A percentile compares a stretch with the other conserved stretches of the same genome.
These are phyloP conservation scores for Leccinellum albellum DNA, from an alignment of 768 basidiomycete genomes.

Conservation along the genomic window DNA sequence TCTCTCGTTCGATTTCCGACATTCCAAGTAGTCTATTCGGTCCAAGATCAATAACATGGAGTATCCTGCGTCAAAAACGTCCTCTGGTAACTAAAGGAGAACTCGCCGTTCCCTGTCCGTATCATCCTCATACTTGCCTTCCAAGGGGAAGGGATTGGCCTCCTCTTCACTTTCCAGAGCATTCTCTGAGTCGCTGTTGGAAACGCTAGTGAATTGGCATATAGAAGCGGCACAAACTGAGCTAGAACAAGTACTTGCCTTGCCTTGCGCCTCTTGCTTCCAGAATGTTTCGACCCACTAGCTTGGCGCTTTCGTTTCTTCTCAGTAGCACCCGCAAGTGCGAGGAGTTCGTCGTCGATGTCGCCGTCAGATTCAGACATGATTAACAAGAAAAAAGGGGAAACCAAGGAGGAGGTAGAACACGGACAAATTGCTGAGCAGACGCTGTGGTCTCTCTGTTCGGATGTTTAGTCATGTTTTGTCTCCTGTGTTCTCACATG, in stretches of 20 bases:
- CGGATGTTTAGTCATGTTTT: constrained; percentile 22
- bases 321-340: constrained; percentile 65
- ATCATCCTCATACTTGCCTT: constrained; percentile 88
- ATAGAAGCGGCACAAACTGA: background rate
- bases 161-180: constrained; percentile 63
- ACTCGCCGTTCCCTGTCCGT: constrained; percentile 78
- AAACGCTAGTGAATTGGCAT: constrained; percentile 28
- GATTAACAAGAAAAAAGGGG: constrained; percentile 3
- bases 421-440: background rate
- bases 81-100: constrained; percentile 22
- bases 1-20: constrained; percentile 88
- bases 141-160: constrained; percentile 78
- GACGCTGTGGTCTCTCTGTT: background rate
- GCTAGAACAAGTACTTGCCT: constrained; percentile 48
- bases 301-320: constrained; percentile 66
- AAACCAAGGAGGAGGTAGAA: background rate
- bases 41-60: constrained; percentile 6
- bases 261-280: constrained; percentile 65
- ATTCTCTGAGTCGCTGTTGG: constrained; percentile 46
- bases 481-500: constrained; percentile 13
- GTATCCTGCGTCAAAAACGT: constrained; percentile 25
- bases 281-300: constrained; percentile 38
- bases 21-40: constrained; percentile 63
- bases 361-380: constrained; percentile 54
- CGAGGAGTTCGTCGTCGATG: constrained; percentile 71